A percentile compares a stretch with the other conserved stretches of the same genome.
These are phyloP conservation scores for Onygena corvina DNA, from an alignment of 2,329 filamentous ascomycete species.

Conservation along the genomic window DNA sequence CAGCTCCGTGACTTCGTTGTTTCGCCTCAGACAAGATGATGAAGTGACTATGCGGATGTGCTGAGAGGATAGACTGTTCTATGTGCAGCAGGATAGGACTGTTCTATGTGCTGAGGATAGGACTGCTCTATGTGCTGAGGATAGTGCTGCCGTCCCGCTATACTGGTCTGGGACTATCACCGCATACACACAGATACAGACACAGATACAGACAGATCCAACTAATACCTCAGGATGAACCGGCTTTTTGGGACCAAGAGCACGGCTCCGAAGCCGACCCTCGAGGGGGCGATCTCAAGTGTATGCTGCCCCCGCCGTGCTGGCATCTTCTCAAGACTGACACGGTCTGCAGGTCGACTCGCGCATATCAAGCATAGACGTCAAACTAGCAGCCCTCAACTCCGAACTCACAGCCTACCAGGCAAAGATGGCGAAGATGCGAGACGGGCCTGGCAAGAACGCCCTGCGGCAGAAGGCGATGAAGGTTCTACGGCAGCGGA, in stretches of 20 bases:
- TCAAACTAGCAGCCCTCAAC: slow-evolving; percentile 86
- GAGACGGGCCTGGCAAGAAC: slow-evolving; percentile 84
- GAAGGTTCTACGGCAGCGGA: slow-evolving; percentile 84
- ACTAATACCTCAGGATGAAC: slow-evolving; percentile 55
- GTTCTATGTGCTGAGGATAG: too few relatives aligned
- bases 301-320: slow-evolving; percentile 35
- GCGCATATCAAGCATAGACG: slow-evolving; percentile 75
- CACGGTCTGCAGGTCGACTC: slow-evolving; percentile 52
- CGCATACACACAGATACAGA: not conserved
- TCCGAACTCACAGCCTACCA: slow-evolving; percentile 83
- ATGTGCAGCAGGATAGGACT: too few relatives aligned
- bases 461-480: slow-evolving; percentile 90
- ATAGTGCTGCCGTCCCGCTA: too few relatives aligned
- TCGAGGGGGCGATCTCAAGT: slow-evolving; percentile 69
- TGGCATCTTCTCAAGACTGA: not conserved
- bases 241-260: slow-evolving; percentile 85
- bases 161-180: too few relatives aligned
- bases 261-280: slow-evolving; percentile 77
- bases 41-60: too few relatives aligned
- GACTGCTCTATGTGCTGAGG: too few relatives aligned
- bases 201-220: not conserved
- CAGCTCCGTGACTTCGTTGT: too few relatives aligned
- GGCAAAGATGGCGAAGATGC: slow-evolving; percentile 77
- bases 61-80: too few relatives aligned
- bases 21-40: too few relatives aligned